Conservation (phyloP, 768 basidiomycete species). For the Cystofilobasidium bisporidii region DNA sequence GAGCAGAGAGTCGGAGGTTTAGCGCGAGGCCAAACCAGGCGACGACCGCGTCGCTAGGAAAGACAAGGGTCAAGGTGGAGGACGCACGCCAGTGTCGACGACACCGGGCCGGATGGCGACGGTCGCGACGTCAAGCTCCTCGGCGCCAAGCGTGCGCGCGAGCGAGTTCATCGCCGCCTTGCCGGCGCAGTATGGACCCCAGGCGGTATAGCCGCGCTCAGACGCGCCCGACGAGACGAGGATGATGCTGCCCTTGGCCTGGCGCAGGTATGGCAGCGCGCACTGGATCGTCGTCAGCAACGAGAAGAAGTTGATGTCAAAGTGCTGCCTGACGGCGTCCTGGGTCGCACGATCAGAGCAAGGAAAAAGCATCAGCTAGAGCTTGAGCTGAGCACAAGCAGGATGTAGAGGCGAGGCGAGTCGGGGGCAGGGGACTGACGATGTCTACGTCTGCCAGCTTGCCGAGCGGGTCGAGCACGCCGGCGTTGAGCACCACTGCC, state of each 20-base stretch:
- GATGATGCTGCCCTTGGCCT: conserved; percentile 19
- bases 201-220: conserved; percentile 6
- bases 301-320: conserved; percentile 25
- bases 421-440: not conserved
- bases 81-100: conserved; percentile 21
- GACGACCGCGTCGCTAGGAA: too few species aligned
- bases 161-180: conserved; percentile 27
- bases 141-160: conserved; percentile 20
- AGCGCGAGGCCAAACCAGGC: too few species aligned
- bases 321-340: conserved; percentile 8
- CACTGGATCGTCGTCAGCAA: conserved; percentile 24
- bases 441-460: conserved; percentile 22
- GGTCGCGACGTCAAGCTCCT: conserved; percentile 17
- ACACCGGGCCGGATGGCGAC: conserved; percentile 25
- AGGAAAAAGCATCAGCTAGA: not conserved
- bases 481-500: conserved; percentile 18
- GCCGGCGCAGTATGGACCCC: conserved; percentile 17
- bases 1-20: conserved; percentile 8
- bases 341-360: not conserved
- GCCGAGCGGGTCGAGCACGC: conserved; percentile 18
- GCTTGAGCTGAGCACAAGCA: too few species aligned
- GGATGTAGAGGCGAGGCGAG: too few species aligned
- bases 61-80: not conserved
- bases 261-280: conserved; percentile 17
- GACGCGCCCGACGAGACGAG: conserved; percentile 22